A percentile compares a stretch with the other conserved stretches of the same genome.
Evolutionary conservation across 75 land plant species (phyloP).

Genomic region (Adiantum capillusveneris): DNA sequence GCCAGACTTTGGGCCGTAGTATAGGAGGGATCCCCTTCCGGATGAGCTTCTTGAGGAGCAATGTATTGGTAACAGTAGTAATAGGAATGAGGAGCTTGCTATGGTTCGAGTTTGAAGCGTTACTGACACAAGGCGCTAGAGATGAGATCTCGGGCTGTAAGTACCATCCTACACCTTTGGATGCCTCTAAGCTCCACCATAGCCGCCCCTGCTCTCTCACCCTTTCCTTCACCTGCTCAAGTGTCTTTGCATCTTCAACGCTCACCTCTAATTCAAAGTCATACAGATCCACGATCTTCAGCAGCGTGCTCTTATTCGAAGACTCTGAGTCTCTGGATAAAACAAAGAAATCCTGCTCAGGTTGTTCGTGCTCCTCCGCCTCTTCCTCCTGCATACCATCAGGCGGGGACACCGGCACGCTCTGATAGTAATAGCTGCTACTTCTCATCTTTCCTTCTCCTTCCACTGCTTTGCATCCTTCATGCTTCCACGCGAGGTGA

Average conservation of each 20-base stretch:
- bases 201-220: conserved; percentile 68
- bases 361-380: no score
- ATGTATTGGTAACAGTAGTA: conserved; percentile 22
- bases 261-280: conserved; percentile 80
- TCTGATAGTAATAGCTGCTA: no score
- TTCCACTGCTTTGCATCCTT: no score
- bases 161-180: conserved; percentile 89
- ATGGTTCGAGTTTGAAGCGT: conserved; percentile 18
- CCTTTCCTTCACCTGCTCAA: conserved; percentile 82
- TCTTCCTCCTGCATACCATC: no score
- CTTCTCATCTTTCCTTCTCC: no score
- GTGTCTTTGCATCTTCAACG: conserved; percentile 70
- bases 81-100: conserved; percentile 1
- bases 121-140: conserved; percentile 7
- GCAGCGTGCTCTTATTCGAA: conserved; percentile 31
- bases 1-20: conserved; percentile 82
- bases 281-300: conserved; percentile 78
- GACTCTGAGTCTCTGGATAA: no score
- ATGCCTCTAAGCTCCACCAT: conserved; percentile 87
- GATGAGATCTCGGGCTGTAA: conserved; percentile 60
- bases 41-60: conserved; percentile 72
- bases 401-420: no score
- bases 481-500: no score
- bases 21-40: conserved; percentile 87
- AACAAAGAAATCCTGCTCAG: no score